Base-by-base conservation (phyloP, 2,329 filamentous ascomycete species). In the Stagonosporopsis chrysanthemi region DNA sequence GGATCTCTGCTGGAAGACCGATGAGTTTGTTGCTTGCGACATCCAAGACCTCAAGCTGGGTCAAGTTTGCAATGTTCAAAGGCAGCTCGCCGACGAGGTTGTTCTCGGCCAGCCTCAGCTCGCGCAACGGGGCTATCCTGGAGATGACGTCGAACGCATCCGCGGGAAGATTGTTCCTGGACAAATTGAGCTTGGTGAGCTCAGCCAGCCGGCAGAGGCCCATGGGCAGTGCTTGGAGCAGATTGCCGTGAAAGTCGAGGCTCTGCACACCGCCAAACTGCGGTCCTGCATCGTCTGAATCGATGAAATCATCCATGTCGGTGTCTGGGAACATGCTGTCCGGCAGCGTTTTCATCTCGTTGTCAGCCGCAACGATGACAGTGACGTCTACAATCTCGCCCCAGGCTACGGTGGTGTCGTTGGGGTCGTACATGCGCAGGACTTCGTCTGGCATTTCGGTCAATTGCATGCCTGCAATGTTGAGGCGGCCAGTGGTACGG, bases 331-430 rank as follows among this genome's bases (percentile, higher is more conserved):
- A 97, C 17, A 92, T 81, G 2, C 81, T 79, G 17, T 95, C 90
- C 2, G 87, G 84, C 31, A 98, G 81, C 29, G 82, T 81, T 67
- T 91, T 87, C 44, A 99, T 77, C 69, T 97, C 91, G 69, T 99
- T 98, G 70, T 97, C 92, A 8, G 94, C 92, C 6, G 90, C 92
- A 62, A 95, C 86, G 46, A 98, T 87, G 59, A 90, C 87, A 0
- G 88, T 90, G 42, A 98, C 79, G 71, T 98, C 94, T 11, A 98
- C 91, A 57, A 90, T 89, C 75, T 98, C 94, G 2, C 92, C 92
- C 95, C 95, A 98, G 31, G 88, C 86, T 11, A 87, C 84, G 22
- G 84, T 80, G 12, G 81, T 82, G 35, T 88, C 86, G 52, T 87
- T 83, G 22, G 73, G 65, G 50, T 92, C 88, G 73, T 97, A 98